These are phyloP conservation scores for Ilyonectria sp. DNA, from an alignment of 2,329 filamentous ascomycete genomes.

Conservation along the genomic window DNA sequence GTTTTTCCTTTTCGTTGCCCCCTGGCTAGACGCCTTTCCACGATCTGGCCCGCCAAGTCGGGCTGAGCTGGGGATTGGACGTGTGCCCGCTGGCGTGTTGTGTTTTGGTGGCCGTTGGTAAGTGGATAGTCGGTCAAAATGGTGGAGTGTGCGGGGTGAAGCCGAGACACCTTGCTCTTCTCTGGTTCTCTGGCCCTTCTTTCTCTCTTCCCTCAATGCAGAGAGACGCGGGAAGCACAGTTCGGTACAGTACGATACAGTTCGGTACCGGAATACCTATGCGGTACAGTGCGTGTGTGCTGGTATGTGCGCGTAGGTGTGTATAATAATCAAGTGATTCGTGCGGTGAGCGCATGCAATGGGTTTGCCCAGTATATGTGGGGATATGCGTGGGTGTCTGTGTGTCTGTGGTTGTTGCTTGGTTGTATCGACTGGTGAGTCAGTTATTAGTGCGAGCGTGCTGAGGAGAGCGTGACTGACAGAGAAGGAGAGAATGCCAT, in stretches of 20 bases:
- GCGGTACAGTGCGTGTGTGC: not conserved
- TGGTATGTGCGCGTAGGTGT: not conserved
- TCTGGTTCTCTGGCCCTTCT: not conserved
- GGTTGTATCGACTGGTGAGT: not conserved
- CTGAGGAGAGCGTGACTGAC: not conserved
- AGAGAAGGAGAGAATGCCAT: not conserved
- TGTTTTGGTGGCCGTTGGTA: constrained; percentile 28
- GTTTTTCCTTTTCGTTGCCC: constrained; percentile 15
- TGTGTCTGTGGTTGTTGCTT: not conserved
- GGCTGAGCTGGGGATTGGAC: constrained; percentile 24
- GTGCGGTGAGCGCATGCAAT: not conserved
- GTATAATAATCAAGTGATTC: not conserved
- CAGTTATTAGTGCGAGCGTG: not conserved
- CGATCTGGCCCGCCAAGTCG: constrained; percentile 28
- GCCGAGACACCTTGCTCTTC: not conserved
- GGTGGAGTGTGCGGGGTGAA: constrained; percentile 26
- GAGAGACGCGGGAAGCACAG: not conserved
- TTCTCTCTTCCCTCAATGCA: not conserved
- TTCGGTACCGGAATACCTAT: not conserved
- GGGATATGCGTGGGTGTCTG: not conserved
- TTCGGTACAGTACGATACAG: not conserved
- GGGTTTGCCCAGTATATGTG: not conserved
- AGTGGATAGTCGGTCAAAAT: constrained; percentile 29
- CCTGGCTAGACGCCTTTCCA: constrained; percentile 13
- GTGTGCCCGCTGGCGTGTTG: constrained; percentile 22